Conservation (phyloP, 495 filamentous ascomycete genomes). For the Penicillium salamii region DNA sequence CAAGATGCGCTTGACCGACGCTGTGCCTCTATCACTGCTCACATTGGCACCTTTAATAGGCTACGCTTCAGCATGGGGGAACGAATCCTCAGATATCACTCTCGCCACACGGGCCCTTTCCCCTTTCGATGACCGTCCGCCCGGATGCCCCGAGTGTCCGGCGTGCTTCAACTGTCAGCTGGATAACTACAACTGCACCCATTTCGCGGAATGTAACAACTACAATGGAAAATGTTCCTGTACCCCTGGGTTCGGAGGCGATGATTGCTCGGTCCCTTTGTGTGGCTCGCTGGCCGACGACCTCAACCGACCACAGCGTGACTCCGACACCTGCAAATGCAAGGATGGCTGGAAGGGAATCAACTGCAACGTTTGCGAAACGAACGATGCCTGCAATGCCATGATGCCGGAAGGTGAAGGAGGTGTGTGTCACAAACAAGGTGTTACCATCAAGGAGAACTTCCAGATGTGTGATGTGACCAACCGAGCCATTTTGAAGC, state of each 20-base stretch:
- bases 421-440: conserved; percentile 88
- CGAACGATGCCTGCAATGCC: conserved; percentile 75
- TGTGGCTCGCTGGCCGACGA: conserved; percentile 87
- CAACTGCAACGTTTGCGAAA: conserved; percentile 95
- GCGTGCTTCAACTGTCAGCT: conserved; percentile 96
- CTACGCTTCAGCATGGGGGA: conserved; percentile 23
- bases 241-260: conserved; percentile 86
- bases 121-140: conserved; percentile 54
- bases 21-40: conserved; percentile 25
- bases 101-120: conserved; percentile 41
- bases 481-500: conserved; percentile 84
- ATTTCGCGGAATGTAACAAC: conserved; percentile 81
- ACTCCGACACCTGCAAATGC: conserved; percentile 72
- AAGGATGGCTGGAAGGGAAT: conserved; percentile 96
- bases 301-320: conserved; percentile 65
- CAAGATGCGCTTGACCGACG: conserved; percentile 33
- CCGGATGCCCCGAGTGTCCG: conserved; percentile 57
- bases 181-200: conserved; percentile 82
- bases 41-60: conserved; percentile 23
- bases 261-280: conserved; percentile 83
- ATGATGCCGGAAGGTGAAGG: conserved; percentile 76
- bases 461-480: conserved; percentile 98
- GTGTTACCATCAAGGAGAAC: conserved; percentile 87
- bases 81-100: conserved; percentile 31
- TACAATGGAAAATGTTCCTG: conserved; percentile 90